Evolutionary conservation across 2,329 filamentous ascomycete species (phyloP).

Genomic region (Hypoxylon sp.): DNA sequence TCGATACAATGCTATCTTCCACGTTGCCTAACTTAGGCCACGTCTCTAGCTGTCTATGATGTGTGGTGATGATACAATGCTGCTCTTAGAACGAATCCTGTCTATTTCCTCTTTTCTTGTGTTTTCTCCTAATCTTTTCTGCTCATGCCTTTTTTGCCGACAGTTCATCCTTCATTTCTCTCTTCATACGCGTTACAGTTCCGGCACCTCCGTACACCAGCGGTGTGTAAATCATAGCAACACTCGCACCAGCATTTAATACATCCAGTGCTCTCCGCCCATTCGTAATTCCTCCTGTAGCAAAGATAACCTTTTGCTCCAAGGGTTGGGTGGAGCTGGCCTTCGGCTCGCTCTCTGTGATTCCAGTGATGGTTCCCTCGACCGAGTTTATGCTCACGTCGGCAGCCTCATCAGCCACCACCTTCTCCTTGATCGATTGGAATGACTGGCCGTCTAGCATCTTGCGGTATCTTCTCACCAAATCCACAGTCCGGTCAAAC

Average conservation of each 20-base stretch:
- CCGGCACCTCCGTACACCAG: conserved; percentile 75
- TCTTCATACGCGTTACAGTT: conserved; percentile 75
- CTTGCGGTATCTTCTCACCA: conserved; percentile 85
- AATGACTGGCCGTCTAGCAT: conserved; percentile 71
- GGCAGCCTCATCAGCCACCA: conserved; percentile 53
- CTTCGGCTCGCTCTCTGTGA: conserved; percentile 60
- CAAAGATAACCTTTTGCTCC: conserved; percentile 86
- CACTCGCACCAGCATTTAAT: conserved; percentile 88
- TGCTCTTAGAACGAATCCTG: conserved; percentile 10
- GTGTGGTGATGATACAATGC: conserved; percentile 30
- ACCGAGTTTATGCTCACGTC: conserved; percentile 55
- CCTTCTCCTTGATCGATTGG: conserved; percentile 52
- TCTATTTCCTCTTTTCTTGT: background rate
- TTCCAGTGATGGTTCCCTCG: conserved; percentile 54
- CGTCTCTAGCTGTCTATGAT: conserved; percentile 36
- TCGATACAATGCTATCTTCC: conserved; percentile 23
- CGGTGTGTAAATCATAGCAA: conserved; percentile 92
- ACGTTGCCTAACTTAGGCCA: conserved; percentile 11
- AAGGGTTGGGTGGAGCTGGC: conserved; percentile 24
- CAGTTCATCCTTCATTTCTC: conserved; percentile 68
- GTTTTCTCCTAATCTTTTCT: conserved; percentile 7
- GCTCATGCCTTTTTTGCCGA: conserved; percentile 33
- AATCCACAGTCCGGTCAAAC: conserved; percentile 82
- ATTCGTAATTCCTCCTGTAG: conserved; percentile 91
- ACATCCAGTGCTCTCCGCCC: conserved; percentile 86